Evolutionary conservation across 2,329 filamentous ascomycete species (phyloP), one percentile per base, ranked within the genome.

Genomic region (Verticillium nubilum): DNA sequence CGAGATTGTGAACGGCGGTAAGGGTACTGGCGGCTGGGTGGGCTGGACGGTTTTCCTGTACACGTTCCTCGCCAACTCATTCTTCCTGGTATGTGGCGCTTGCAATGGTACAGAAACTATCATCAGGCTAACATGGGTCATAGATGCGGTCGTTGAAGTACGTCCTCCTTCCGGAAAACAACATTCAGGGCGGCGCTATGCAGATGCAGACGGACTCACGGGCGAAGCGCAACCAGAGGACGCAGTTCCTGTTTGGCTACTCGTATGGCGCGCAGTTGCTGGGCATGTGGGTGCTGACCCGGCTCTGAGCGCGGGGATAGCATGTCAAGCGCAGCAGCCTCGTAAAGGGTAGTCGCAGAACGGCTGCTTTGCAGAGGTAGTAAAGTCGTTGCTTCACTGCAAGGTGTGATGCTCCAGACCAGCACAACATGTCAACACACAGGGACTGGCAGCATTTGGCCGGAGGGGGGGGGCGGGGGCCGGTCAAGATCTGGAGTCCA

Each of bases 91-190:
- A 81, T 72, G 87, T 77, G 15, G 2, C 33, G 19, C 13, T 19
- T 19, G n/a, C n/a, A n/a, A n/a, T n/a, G 29, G 27, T 50, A 26
- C 52, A 58, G 33, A 35, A 19, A 31, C 29, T 15, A 4, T 15
- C 4, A 6, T 28, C 17, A 25, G 52, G 57, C 65, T 70, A 59
- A 69, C 58, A 58, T 33, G 57, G 58, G 35, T n/a, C 2, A 5
- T 62, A 96, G 92, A 89, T 99, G 72, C 90, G 95, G 61, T 98
- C 94, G 17, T 77, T 99, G 63, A 93, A 96, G 78, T 99, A 99
- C 69, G 95, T 99, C 27, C 83, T 99, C 15, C 84, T 99, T 5
- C 95, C 95, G 0, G 92, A 97, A 71, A 91, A 85, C 61, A 81
- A 87, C 62, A 85, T 87, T 82, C 78, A 85, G 71, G 27, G 35